Evolutionary conservation across 2,329 filamentous ascomycete genomes (phyloP).

Genomic region (Beauveria bassiana): DNA sequence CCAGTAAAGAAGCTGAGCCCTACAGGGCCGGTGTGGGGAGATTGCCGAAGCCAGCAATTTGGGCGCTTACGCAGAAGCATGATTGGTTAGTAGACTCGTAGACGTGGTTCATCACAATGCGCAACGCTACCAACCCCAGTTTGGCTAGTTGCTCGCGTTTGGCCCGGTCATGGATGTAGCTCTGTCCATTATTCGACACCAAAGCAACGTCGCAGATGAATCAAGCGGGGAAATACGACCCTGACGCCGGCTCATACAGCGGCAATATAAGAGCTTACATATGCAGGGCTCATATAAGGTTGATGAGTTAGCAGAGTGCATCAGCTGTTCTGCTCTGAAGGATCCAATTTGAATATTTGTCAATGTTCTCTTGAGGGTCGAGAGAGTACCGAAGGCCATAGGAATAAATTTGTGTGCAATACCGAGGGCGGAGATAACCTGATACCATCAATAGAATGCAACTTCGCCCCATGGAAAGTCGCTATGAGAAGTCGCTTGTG

Average conservation of each 20-base stretch:
- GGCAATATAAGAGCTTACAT: no score
- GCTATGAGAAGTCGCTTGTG: no score
- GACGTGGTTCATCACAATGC: neutral
- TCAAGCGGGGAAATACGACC: neutral
- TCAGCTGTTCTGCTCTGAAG: no score
- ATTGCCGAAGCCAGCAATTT: neutral
- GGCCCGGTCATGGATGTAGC: neutral
- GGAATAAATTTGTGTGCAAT: no score
- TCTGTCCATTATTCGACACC: neutral
- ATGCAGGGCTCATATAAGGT: no score
- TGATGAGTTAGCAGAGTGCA: no score
- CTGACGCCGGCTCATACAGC: neutral
- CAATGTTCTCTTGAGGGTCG: no score
- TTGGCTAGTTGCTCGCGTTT: neutral
- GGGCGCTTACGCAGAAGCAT: constrained; percentile 5
- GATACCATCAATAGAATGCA: no score
- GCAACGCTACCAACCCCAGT: neutral
- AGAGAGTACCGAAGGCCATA: no score
- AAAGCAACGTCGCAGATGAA: neutral
- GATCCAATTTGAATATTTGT: no score
- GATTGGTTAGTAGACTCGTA: neutral
- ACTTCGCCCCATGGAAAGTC: no score
- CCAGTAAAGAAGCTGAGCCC: constrained; percentile 1
- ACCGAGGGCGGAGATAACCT: no score
- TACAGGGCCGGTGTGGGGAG: neutral